Evolutionary conservation across 129 eudicot genomes (phyloP), one percentile per base, ranked within the genome.

Genomic region (Chrysanthemum lavandulifolium): DNA sequence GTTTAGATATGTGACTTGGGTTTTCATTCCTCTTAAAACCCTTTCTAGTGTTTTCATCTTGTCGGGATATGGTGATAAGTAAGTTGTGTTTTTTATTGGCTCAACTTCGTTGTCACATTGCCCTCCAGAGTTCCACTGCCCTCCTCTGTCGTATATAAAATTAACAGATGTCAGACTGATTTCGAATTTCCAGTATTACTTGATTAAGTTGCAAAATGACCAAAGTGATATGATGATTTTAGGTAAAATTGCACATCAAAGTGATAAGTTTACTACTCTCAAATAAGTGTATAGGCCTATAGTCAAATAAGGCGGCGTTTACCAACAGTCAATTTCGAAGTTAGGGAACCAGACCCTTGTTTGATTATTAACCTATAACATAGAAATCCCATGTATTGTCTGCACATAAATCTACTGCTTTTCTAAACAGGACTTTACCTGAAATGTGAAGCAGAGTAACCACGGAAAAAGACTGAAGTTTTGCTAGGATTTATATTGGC

Each of bases 101-200:
- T 91, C 88, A 3, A 86, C 81, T 74, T 95, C 95, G 15, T 82
- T 79, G 80, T 91, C 94, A 78, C 99, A 95, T 72, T 76, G 84
- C 10, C 99, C 99, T 1, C 97, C 99, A 0, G 97, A 90, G 73
- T 95, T 95, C 99, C 99, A 95, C 45, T 84, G 96, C 73, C 99
- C 99, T 10, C 99, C 96, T 21, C 99, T 95, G 90, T 60, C 51
- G 67, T 2, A 43, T 2, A 36, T 2, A 53, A 40, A 5, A 5
- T 3, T 19, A 5, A 16, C 47, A 69, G 2, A 43, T 52, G 49
- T 57, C 9, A 60, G 50, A 57, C 13, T 31, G 10, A 8, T 67
- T 19, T 52, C 16, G 6, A 18, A 16, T 76, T 68, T 58, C 13
- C 10, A 49, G 21, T 75, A 50, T 16, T 33, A 8, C 10, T 6